Conservation (phyloP, 2,329 filamentous ascomycete species). For the Fusarium hostae region DNA sequence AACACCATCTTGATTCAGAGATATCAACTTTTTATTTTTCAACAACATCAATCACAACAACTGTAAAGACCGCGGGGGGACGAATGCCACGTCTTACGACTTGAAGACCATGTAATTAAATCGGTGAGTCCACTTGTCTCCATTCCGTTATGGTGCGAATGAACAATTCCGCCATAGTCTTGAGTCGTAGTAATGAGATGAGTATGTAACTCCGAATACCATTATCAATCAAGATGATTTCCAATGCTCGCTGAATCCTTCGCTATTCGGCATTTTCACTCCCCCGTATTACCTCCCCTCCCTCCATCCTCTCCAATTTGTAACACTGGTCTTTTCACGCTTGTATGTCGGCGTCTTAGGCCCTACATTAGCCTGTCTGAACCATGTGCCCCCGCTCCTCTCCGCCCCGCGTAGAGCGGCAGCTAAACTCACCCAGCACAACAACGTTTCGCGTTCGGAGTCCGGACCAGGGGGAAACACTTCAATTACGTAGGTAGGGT, state of each 20-base stretch:
- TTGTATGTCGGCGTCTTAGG: constrained; percentile 27
- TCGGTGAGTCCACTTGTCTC: neutral
- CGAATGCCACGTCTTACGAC: constrained; percentile 27
- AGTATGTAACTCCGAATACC: neutral
- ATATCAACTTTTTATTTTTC: constrained; percentile 38
- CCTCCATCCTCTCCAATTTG: neutral
- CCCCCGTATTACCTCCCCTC: neutral
- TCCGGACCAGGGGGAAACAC: constrained; percentile 1
- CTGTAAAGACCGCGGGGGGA: neutral
- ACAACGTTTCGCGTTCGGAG: constrained; percentile 19
- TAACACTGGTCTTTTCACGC: constrained; percentile 12
- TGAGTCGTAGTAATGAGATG: neutral
- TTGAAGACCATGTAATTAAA: neutral
- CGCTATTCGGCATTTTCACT: constrained; percentile 21
- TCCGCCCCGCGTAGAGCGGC: constrained; percentile 38
- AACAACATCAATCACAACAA: constrained; percentile 19
- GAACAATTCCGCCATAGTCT: neutral
- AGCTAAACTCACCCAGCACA: constrained; percentile 18
- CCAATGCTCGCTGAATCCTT: neutral
- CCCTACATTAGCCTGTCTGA: constrained; percentile 27
- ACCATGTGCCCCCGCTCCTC: constrained; percentile 35
- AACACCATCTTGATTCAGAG: constrained; percentile 23
- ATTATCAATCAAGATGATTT: constrained; percentile 16
- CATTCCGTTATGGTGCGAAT: neutral
- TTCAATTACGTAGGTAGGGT: constrained; percentile 39